Base-by-base conservation (phyloP, 257 asterid species). In the Petrea volubilis region DNA sequence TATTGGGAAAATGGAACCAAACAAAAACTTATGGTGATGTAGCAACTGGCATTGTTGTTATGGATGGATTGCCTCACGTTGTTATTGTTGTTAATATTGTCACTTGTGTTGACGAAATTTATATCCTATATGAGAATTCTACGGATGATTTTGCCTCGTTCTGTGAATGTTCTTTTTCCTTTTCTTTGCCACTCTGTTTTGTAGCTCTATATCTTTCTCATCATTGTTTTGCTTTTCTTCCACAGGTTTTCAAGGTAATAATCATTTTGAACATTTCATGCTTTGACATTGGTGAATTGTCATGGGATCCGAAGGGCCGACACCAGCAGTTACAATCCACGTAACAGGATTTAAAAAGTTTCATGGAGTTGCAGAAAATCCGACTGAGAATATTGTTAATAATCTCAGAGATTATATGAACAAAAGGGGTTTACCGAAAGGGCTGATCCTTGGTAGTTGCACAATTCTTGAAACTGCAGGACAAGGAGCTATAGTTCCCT, bases 271-370 rank as follows among this genome's bases (percentile, higher is more conserved):
- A 56, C 23, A 64, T 74, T 72, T 84, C 72, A 67, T 84, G 71
- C 74, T 76, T 69, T 68, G 72, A 67, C 38, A 36, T 47, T 78
- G 67, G 41, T 29, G 64, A 74, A 65, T 78, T 70, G 83, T 77
- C 74, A 68, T 93, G 98, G 98, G 97, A 62, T 93, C 96, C 70
- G 98, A 93, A 83, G 96, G 96, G 81, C 96, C 96, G 60, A 46
- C 74, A 60, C 89, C 96, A 38, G 83, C 88, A 33, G 96, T 93
- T 71, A 89, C 92, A 68, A 77, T 93, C 84, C 95, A 93, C 31
- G 87, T 93, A 67, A 93, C 97, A 5, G 98, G 98, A 61, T 93
- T 93, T 68, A 91, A 87, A 73, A 93, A 87, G 76, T 93, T 93
- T 73, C 92, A 89, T 63, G 97, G 98, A 63, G 97, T 93, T 74